phyloP scores from a whole-genome alignment of 1,284 basidiomycete species.

The Heterobasidion parviporum region DNA sequence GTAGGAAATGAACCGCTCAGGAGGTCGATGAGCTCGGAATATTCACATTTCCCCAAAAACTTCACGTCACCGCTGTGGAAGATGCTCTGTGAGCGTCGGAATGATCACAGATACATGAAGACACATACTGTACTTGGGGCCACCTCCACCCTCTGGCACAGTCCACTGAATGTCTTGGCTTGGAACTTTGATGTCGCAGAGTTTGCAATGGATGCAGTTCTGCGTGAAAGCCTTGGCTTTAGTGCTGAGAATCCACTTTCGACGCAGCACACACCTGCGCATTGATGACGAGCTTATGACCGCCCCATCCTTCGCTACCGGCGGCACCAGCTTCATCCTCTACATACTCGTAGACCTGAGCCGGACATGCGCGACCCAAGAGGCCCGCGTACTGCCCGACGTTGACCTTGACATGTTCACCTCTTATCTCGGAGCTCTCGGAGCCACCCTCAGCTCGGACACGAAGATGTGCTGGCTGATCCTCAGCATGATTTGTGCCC shows the following conservation, averaged over 20 bases:
- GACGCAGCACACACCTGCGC: slow-evolving; percentile 57
- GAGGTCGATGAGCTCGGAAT: too few relatives aligned
- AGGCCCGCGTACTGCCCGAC: slow-evolving; percentile 80
- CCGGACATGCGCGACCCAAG: slow-evolving; percentile 87
- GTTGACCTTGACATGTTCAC: slow-evolving; percentile 73
- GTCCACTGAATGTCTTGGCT: slow-evolving; percentile 94
- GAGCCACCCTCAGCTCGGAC: slow-evolving; percentile 49
- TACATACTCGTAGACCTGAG: slow-evolving; percentile 96
- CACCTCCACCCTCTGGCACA: slow-evolving; percentile 89
- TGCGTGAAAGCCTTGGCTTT: slow-evolving; percentile 15
- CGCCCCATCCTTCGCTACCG: slow-evolving; percentile 51
- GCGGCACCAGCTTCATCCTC: slow-evolving; percentile 42
- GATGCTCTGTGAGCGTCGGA: neutral
- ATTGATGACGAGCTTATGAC: slow-evolving; percentile 94
- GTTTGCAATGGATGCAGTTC: slow-evolving; percentile 91
- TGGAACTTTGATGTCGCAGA: slow-evolving; percentile 90
- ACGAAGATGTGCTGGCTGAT: slow-evolving; percentile 87
- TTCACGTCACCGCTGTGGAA: slow-evolving; percentile 8
- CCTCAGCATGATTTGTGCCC: slow-evolving; percentile 94
- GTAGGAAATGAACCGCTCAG: too few relatives aligned
- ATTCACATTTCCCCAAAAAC: neutral
- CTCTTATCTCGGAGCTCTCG: slow-evolving; percentile 41
- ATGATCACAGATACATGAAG: neutral
- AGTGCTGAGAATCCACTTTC: neutral
- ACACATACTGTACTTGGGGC: slow-evolving; percentile 83